Conservation (phyloP, 768 basidiomycete species). For the Leccinum aurantiacum region DNA sequence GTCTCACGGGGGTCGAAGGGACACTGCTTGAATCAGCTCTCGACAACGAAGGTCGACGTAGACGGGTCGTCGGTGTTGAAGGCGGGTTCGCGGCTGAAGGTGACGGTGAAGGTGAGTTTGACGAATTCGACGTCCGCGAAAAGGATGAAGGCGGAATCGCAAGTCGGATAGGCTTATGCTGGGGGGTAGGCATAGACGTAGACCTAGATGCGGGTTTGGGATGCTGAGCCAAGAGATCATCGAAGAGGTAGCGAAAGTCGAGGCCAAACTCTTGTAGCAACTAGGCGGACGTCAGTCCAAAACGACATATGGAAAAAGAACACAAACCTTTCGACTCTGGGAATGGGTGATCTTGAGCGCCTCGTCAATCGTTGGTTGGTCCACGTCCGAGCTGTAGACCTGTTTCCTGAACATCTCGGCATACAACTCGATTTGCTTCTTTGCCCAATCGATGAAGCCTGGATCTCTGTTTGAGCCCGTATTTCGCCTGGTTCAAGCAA, state of each 20-base stretch:
- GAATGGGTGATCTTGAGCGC: conserved; percentile 71
- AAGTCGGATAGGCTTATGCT: conserved; percentile 32
- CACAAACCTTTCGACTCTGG: conserved; percentile 79
- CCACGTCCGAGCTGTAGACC: conserved; percentile 83
- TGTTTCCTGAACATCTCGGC: conserved; percentile 86
- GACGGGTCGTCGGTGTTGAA: conserved; percentile 25
- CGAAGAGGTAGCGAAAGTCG: conserved; percentile 92
- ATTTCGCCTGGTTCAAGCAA: neutral
- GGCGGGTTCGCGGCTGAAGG: conserved; percentile 19
- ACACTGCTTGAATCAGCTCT: conserved; percentile 29
- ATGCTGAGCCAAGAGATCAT: conserved; percentile 58
- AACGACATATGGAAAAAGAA: neutral
- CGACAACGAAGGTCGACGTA: conserved; percentile 27
- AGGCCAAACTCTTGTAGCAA: conserved; percentile 91
- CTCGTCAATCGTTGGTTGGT: conserved; percentile 69
- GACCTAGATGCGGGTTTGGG: conserved; percentile 38
- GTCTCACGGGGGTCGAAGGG: conserved; percentile 13
- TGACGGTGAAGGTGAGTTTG: conserved; percentile 17
- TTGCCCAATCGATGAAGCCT: conserved; percentile 97
- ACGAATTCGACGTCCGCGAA: conserved; percentile 17
- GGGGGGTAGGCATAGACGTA: conserved; percentile 12
- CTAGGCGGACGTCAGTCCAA: conserved; percentile 36
- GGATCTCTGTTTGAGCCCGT: neutral
- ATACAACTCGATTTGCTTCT: conserved; percentile 78
- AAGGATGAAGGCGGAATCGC: conserved; percentile 17